Evolutionary conservation across 1,139 yeast genomes (phyloP).

Genomic region (Ogataea hybrid): DNA sequence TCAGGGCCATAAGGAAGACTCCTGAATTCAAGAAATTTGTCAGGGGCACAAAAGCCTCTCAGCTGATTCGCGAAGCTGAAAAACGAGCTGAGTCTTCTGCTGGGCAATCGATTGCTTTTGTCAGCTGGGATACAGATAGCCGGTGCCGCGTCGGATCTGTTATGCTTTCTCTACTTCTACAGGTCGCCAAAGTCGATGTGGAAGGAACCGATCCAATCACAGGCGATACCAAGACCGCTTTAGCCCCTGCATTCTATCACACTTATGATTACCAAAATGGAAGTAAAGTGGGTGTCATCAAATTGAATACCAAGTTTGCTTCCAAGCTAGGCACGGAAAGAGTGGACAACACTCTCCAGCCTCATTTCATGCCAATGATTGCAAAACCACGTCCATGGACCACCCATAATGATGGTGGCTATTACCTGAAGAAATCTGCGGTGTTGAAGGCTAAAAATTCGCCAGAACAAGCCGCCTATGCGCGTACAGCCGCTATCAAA

Average conservation of each 20-base stretch:
- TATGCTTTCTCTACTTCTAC: constrained; percentile 68
- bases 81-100: constrained; percentile 15
- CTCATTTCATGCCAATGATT: constrained; percentile 92
- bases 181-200: constrained; percentile 80
- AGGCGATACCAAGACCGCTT: constrained; percentile 60
- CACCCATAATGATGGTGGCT: constrained; percentile 80
- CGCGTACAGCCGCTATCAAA: constrained; percentile 76
- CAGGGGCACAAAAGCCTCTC: constrained; percentile 31
- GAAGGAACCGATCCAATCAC: constrained; percentile 77
- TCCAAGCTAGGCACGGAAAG: constrained; percentile 67
- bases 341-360: constrained; percentile 68
- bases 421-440: constrained; percentile 57
- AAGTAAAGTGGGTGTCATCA: constrained; percentile 76
- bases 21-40: constrained; percentile 45
- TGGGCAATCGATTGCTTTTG: not conserved
- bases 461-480: constrained; percentile 86
- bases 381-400: constrained; percentile 89
- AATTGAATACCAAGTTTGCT: constrained; percentile 68
- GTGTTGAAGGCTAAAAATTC: constrained; percentile 80
- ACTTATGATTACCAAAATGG: constrained; percentile 81
- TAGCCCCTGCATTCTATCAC: constrained; percentile 90
- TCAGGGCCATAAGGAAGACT: constrained; percentile 33
- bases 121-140: constrained; percentile 59
- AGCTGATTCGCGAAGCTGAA: constrained; percentile 27
- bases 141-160: constrained; percentile 84